Conservation (phyloP, 768 basidiomycete species). For the Boletellus ananiceps region DNA sequence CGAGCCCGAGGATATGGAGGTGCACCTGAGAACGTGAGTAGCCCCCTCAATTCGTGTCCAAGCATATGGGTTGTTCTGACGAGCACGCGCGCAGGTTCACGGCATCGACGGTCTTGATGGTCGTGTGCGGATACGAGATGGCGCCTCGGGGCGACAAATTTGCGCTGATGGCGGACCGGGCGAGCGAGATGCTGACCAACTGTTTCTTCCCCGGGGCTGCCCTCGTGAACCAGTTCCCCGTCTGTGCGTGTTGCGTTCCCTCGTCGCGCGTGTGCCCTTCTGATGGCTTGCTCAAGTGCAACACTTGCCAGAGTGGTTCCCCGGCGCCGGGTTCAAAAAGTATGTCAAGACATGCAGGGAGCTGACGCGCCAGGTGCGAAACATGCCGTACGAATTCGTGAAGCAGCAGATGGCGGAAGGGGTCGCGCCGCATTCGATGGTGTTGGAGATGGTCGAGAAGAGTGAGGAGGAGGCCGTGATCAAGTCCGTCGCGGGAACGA, state of each 20-base stretch:
- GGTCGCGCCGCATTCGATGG: constrained; percentile 18
- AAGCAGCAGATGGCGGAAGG: constrained; percentile 17
- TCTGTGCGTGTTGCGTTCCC: constrained; percentile 13
- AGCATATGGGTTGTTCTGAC: too few species aligned
- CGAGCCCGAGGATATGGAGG: constrained; percentile 24
- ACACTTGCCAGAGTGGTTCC: constrained; percentile 29
- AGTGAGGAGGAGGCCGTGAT: constrained; percentile 26
- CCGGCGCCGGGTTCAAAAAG: constrained; percentile 27
- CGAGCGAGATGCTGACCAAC: constrained; percentile 27
- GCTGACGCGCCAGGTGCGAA: constrained; percentile 17
- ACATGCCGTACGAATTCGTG: constrained; percentile 17
- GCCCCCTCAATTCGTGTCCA: too few species aligned
- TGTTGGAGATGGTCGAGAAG: constrained; percentile 20
- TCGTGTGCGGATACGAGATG: constrained; percentile 35
- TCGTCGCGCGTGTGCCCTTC: not conserved
- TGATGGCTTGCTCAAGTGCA: constrained; percentile 11
- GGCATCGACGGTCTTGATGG: constrained; percentile 29
- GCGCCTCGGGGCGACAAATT: constrained; percentile 28
- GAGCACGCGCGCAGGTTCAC: constrained; percentile 21
- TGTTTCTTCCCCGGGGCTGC: constrained; percentile 29
- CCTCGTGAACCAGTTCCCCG: constrained; percentile 30
- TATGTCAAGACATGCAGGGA: constrained; percentile 16
- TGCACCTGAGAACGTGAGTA: constrained; percentile 20
- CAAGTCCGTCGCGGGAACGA: constrained; percentile 29
- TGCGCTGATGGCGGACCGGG: constrained; percentile 29